These are phyloP conservation scores for Penstemon eatonii DNA, from an alignment of 257 asterid species.

Conservation along the genomic window DNA sequence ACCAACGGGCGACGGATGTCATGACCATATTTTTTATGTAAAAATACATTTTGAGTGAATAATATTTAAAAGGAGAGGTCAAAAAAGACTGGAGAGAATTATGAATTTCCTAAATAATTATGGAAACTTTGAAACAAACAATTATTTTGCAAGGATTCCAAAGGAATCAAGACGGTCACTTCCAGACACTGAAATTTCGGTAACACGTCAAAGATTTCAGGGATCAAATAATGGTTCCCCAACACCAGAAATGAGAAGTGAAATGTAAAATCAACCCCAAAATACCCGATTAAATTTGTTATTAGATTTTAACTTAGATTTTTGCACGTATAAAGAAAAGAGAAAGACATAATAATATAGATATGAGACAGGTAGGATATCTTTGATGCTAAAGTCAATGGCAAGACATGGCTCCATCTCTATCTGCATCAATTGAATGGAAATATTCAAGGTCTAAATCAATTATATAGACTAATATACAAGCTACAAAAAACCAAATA, in stretches of 20 bases:
- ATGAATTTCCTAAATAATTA: too few species aligned
- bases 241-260: background rate
- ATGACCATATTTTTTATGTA: too few species aligned
- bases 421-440: conserved; percentile 56
- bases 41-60: too few species aligned
- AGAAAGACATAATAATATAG: conserved; percentile 11
- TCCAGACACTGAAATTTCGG: too few species aligned
- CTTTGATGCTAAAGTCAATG: conserved; percentile 79
- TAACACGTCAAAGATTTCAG: background rate
- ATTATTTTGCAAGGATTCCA: too few species aligned
- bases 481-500: conserved; percentile 19
- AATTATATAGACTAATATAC: conserved; percentile 8
- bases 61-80: too few species aligned
- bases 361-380: conserved; percentile 55
- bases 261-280: background rate
- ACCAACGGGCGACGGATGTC: too few species aligned
- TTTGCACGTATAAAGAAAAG: background rate
- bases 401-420: conserved; percentile 83
- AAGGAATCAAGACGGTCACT: too few species aligned
- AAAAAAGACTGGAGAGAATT: too few species aligned
- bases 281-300: background rate
- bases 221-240: background rate
- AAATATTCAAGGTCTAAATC: conserved; percentile 27
- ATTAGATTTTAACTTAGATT: background rate
- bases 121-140: too few species aligned